Evolutionary conservation across 2,329 filamentous ascomycete genomes (phyloP).

Genomic region (Lithohypha guttulata): DNA sequence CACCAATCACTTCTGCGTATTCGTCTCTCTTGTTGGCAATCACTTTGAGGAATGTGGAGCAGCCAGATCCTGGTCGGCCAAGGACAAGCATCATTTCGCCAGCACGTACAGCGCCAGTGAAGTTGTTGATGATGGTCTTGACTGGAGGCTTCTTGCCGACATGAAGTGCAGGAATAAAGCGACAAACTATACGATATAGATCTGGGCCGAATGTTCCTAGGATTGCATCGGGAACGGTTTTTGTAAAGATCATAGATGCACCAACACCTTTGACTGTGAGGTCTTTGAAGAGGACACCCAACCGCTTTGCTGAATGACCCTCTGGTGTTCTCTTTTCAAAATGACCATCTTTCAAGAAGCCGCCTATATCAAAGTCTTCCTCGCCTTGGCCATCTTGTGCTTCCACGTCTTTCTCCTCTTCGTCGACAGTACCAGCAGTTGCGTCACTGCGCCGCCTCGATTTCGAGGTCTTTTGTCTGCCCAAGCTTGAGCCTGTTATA

Average conservation of each 20-base stretch:
- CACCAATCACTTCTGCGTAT: constrained; percentile 56
- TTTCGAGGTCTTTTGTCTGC: constrained; percentile 5
- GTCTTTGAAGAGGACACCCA: constrained; percentile 67
- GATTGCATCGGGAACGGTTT: constrained; percentile 62
- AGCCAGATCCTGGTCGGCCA: constrained; percentile 63
- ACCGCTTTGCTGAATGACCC: constrained; percentile 60
- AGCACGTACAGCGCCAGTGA: constrained; percentile 55
- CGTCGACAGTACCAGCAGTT: constrained; percentile 29
- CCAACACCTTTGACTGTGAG: constrained; percentile 63
- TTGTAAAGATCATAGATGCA: constrained; percentile 56
- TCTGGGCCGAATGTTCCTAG: constrained; percentile 72
- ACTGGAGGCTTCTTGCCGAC: constrained; percentile 40
- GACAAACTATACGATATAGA: constrained; percentile 53
- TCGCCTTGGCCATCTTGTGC: constrained; percentile 24
- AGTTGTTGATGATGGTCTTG: constrained; percentile 52
- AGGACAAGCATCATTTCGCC: constrained; percentile 65
- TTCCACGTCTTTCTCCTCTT: constrained; percentile 26
- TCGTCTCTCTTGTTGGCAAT: constrained; percentile 58
- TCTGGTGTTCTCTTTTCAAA: constrained; percentile 59
- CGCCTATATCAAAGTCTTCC: constrained; percentile 53
- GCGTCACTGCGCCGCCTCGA: constrained; percentile 25
- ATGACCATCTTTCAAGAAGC: constrained; percentile 63
- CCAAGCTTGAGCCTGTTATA: constrained; percentile 1
- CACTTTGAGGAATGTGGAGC: constrained; percentile 65
- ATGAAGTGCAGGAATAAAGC: constrained; percentile 42